Base-by-base conservation (phyloP, 2,329 filamentous ascomycete species). In the Microascus cirrosus region DNA sequence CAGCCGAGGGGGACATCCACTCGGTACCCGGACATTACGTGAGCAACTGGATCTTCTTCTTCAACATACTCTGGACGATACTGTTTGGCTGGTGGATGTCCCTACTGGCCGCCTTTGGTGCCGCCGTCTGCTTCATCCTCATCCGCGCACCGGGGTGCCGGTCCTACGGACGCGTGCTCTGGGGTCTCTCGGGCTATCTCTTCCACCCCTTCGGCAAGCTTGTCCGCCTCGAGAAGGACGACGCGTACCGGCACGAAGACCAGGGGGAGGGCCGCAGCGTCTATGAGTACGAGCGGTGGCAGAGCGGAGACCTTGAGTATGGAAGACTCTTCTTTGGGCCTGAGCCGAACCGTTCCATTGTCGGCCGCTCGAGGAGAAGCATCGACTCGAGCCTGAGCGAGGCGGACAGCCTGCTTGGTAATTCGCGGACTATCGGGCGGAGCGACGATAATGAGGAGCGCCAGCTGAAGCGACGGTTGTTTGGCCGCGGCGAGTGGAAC, bases 271-370 rank as follows among this genome's bases (percentile, higher is more conserved):
- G 94, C 22, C 85, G 94, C 67, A 97, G 92, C 74, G 96, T 99
- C 67, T 95, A 90, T 66, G 94, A 99, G 74, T 99, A 99, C 69
- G 94, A 99, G 71, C 91, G 96, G 73, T 99, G 94, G 94, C 94
- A 99, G 74, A 96, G 85, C 68, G 94, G 94, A 55, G 94, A 99
- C 67, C 81, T 99, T 36, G 94, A 99, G 71, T 91, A 97, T 69
- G 94, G 94, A 2, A 83, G 93, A 36, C 81, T 99, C 2, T 97
- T 99, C 76, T 99, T 99, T 69, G 95, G 94, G 0, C 94, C 94
- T 2, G 83, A 84, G 57, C 53, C 53, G 15, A 59, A 55, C 64
- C 83, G 89, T 57, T 95, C 91, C 7, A 84, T 97, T 56, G 78
- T 96, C 50, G 94, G 93, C 24, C 86, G 90, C 53, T 89, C 91